Base-by-base conservation (phyloP, 176 grass and related monocot species). In the Tuctoria greenei region DNA sequence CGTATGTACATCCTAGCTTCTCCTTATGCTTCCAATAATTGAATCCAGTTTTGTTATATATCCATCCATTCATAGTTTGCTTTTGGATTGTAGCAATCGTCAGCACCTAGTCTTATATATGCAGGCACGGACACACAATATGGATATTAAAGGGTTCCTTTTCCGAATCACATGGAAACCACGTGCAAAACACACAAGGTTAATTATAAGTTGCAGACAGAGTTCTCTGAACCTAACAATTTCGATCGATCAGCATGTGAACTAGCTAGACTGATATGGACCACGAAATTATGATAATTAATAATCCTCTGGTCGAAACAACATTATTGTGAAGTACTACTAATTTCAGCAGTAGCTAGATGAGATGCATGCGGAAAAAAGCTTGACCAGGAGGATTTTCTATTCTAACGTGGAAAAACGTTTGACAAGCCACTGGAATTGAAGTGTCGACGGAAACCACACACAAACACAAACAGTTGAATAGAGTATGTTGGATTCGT, bases 331-430 rank as follows among this genome's bases (percentile, higher is more conserved):
- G n/a, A n/a, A n/a, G n/a, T n/a, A n/a, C n/a, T n/a, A n/a, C n/a
- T n/a, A n/a, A n/a, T 27, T 61, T 41, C 54, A 62, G 6, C n/a
- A 69, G 7, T 54, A 54, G 50, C n/a, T 54, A 38, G 0, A 13
- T 31, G 17, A 5, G 13, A 8, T 5, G 9, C 0, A 5, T 37
- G 64, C 24, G 64, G 71, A 86, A 81, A 44, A 80, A 76, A 76
- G 0, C 27, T 70, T 86, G 71, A 86, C 71, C n/a, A 25, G 23
- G 35, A 74, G 52, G 54, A 25, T n/a, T n/a, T n/a, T n/a, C n/a
- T n/a, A 69, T 36, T 63, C 0, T 1, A 25, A 34, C 1, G 0
- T 75, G 55, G 55, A 56, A 76, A 63, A 86, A 81, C 2, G 14
- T 44, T 70, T 46, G 77, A 81, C 71, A 5, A 8, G 47, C 24